Evolutionary conservation across 2,329 filamentous ascomycete species (phyloP), one percentile per base, ranked within the genome.

Genomic region (Pseudogymnoascus sp.): DNA sequence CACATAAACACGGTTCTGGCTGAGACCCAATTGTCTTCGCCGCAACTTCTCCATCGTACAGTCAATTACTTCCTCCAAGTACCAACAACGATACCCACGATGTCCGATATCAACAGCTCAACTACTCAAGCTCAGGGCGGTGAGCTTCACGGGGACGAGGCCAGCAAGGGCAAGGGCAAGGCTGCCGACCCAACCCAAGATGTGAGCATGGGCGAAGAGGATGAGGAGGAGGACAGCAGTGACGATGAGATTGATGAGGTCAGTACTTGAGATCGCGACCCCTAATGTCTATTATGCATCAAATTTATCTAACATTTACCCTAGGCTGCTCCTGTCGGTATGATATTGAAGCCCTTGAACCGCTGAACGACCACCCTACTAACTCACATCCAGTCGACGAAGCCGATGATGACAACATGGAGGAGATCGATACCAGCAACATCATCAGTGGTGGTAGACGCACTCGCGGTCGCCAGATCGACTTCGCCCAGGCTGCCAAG

Each of bases 361-460:
- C 35, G 63, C 64, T 70, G 74, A 69, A 74, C 68, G 62, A 66
- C 61, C 47, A 62, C 66, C 47, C 64, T 65, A 61, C 64, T 69
- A 59, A 68, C 63, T 21, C 21, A 63, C 54, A 37, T 61, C 54
- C 74, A 77, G 82, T 78, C 62, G 87, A 88, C 68, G 89, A 90
- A 60, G 88, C 89, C 47, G 90, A 92, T 61, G 87, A 89, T 63
- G 82, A 90, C 71, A 88, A 89, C 75, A 84, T 96, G 81, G 90
- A 95, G 73, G 92, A 93, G 77, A 97, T 99, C 74, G 90, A 96
- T 73, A 79, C 84, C 62, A 84, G 84, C 74, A 97, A 97, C 82
- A 96, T 97, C 74, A 86, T 97, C 72, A 74, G 78, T 63, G 83
- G 81, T 66, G 87, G 87, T 65, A 84, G 87, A 70, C 93, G 94